Base-by-base conservation (phyloP, 768 basidiomycete species). In the Naganishia vishniacii region DNA sequence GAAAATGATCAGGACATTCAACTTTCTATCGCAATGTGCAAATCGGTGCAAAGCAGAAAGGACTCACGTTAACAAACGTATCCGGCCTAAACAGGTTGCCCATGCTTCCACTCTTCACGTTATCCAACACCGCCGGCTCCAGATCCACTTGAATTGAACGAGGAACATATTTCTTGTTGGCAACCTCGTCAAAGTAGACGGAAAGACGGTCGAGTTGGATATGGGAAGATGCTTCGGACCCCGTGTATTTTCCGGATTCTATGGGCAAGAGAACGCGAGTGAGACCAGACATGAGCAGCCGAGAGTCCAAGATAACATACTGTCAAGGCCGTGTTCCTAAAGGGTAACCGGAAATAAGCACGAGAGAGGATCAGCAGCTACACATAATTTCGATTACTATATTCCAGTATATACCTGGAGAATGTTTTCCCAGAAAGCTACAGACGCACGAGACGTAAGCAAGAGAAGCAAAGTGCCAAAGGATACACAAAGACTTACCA, bases 71-170 rank as follows among this genome's bases (percentile, higher is more conserved):
- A 48, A 92, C 74, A 73, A 83, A 94, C 1, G 89, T 94, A 73
- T 92, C 91, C 1, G 93, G 93, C 51, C 86, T 83, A 79, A 92
- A 95, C 6, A 98, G 81, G 8, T 73, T 70, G 2, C 91, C 91
- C 41, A 88, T 78, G 2, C 82, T 77, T 12, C 90, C 88, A 28
- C 84, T 81, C 48, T 84, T 84, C 53, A 90, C 78, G 84, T 81
- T 83, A 68, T 93, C 85, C 73, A 87, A 85, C 11, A 95, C 93
- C 11, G 89, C 89, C 8, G 85, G 80, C 76, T 97, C 93, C 45
- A 97, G 80, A 81, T 98, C 93, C 68, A 95, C 79, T 74, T 91
- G 91, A 4, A 95, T 83, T 65, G 88, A 88, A 37, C 93, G 83
- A 12, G 93, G 93, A 7, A 98, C 89, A 69, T 88, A 93, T 79